These are phyloP conservation scores for Colletotrichum gigasporum DNA, from an alignment of 2,329 filamentous ascomycete genomes.

Conservation along the genomic window DNA sequence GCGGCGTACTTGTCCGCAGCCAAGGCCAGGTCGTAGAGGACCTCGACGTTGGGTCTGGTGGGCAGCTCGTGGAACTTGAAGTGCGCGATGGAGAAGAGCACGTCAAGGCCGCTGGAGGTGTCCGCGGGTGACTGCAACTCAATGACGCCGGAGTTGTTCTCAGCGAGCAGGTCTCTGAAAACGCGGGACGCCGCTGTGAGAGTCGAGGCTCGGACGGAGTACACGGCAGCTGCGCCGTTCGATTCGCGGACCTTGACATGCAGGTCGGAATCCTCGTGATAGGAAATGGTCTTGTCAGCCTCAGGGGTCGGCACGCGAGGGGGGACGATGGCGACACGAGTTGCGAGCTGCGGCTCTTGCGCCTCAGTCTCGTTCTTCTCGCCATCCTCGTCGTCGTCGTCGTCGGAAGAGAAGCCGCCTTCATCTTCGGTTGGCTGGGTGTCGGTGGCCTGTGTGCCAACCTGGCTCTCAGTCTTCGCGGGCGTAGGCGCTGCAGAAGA, in stretches of 20 bases:
- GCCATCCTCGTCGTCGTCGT: constrained; percentile 16
- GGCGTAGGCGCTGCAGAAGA: not conserved
- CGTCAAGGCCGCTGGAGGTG: constrained; percentile 17
- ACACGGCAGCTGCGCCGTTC: constrained; percentile 7
- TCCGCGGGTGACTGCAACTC: constrained; percentile 24
- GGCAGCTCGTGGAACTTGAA: constrained; percentile 31
- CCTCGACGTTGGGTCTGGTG: constrained; percentile 20
- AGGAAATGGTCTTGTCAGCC: constrained; percentile 17
- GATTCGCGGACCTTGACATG: constrained; percentile 23
- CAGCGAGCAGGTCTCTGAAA: constrained; percentile 20
- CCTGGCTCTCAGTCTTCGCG: constrained; percentile 7
- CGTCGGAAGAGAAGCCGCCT: constrained; percentile 22
- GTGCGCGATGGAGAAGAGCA: constrained; percentile 27
- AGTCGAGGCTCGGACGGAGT: constrained; percentile 19
- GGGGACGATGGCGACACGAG: constrained; percentile 21
- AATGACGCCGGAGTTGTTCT: constrained; percentile 11
- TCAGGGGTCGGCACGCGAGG: constrained; percentile 19
- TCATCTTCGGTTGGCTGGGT: constrained; percentile 17
- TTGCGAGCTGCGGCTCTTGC: constrained; percentile 17
- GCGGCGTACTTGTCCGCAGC: constrained; percentile 27
- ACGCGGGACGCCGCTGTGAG: constrained; percentile 21
- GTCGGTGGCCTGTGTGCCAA: too few species aligned
- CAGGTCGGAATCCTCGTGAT: constrained; percentile 25
- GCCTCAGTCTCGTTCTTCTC: constrained; percentile 18
- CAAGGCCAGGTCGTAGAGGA: constrained; percentile 25